Conservation (phyloP, 441 rosid species). For the Hura crepitans region DNA sequence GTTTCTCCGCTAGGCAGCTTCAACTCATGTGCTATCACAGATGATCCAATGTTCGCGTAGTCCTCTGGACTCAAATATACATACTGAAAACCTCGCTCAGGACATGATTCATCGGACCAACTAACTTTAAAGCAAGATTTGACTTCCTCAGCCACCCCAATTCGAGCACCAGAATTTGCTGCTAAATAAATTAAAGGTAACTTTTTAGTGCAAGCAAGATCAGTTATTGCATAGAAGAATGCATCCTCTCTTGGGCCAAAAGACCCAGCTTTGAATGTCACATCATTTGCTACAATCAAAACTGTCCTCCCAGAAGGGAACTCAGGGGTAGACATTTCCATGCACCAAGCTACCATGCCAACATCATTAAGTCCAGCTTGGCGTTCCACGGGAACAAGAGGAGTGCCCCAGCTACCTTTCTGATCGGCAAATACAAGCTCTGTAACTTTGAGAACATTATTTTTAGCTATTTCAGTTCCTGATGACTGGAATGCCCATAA, state of each 20-base stretch:
- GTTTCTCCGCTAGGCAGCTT: slow-evolving; percentile 71
- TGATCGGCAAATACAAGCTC: slow-evolving; percentile 79
- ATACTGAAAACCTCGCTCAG: slow-evolving; percentile 94
- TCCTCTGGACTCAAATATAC: slow-evolving; percentile 78
- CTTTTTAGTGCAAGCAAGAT: slow-evolving; percentile 86
- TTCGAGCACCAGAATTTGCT: slow-evolving; percentile 98
- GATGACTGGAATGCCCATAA: slow-evolving; percentile 71
- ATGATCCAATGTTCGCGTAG: slow-evolving; percentile 57
- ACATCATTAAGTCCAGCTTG: slow-evolving; percentile 77
- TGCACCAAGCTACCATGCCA: slow-evolving; percentile 98
- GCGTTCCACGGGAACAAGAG: slow-evolving; percentile 59
- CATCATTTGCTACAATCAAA: slow-evolving; percentile 81
- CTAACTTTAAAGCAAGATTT: slow-evolving; percentile 87
- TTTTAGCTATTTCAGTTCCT: slow-evolving; percentile 44
- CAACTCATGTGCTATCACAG: slow-evolving; percentile 87
- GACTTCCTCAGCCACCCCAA: slow-evolving; percentile 97
- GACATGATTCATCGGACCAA: slow-evolving; percentile 84
- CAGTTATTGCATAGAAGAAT: slow-evolving; percentile 88
- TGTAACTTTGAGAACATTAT: slow-evolving; percentile 49
- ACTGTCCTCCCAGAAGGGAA: slow-evolving; percentile 91
- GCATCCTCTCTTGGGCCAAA: slow-evolving; percentile 99
- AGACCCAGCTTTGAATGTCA: slow-evolving; percentile 97
- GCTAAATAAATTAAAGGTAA: slow-evolving; percentile 95
- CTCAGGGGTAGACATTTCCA: slow-evolving; percentile 93
- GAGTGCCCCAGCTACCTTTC: slow-evolving; percentile 68